Conservation (phyloP, 2,329 filamentous ascomycete species). For the Fusarium ambrosium region DNA sequence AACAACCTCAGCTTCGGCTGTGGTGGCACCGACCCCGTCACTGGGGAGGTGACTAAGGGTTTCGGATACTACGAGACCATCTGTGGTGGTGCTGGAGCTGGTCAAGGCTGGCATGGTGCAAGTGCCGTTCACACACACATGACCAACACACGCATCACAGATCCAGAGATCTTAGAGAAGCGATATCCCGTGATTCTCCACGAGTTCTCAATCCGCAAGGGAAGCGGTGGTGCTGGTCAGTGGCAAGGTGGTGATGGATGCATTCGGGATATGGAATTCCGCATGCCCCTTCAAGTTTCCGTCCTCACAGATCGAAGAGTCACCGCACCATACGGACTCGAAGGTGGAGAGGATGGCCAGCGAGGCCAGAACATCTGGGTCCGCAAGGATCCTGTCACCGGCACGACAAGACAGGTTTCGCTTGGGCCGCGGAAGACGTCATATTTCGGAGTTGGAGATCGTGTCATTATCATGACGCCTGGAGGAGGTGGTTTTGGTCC, state of each 20-base stretch:
- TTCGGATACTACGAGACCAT: conserved; percentile 56
- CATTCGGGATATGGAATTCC: conserved; percentile 84
- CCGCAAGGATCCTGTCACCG: conserved; percentile 45
- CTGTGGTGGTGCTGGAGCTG: conserved; percentile 51
- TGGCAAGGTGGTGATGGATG: conserved; percentile 83
- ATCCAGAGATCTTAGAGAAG: conserved; percentile 54
- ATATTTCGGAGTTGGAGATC: conserved; percentile 40
- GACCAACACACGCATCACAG: conserved; percentile 56
- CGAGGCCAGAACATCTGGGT: conserved; percentile 81
- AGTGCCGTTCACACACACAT: conserved; percentile 53
- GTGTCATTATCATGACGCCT: conserved; percentile 45
- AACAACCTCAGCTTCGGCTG: conserved; percentile 88
- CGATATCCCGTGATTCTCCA: conserved; percentile 52
- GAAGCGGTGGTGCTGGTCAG: conserved; percentile 70
- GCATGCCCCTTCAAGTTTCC: conserved; percentile 81
- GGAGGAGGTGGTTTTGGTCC: conserved; percentile 46
- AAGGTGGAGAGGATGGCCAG: conserved; percentile 77
- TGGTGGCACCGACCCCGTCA: conserved; percentile 55
- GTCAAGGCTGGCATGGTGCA: conserved; percentile 46
- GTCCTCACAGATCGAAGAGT: conserved; percentile 85
- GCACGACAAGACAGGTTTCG: conserved; percentile 50
- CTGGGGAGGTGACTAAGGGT: conserved; percentile 44
- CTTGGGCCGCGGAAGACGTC: conserved; percentile 41
- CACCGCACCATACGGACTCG: conserved; percentile 80
- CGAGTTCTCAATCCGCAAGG: conserved; percentile 49